phyloP scores from a whole-genome alignment of 345 rosid species.

The Raphanus sativus region DNA sequence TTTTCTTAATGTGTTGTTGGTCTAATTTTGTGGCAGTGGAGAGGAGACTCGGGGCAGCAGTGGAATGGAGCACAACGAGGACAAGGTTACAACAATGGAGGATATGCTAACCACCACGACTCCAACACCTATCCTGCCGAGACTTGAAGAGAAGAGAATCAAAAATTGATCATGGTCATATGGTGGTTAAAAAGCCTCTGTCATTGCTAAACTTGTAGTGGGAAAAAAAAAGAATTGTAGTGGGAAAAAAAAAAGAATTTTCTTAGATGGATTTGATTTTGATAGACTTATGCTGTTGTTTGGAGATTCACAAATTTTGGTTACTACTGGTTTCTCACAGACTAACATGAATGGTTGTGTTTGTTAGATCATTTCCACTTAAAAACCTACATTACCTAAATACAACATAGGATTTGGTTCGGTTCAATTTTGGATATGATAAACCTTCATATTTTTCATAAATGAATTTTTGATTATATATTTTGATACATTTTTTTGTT shows the following conservation, averaged over 20 bases:
- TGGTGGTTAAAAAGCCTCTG: neutral
- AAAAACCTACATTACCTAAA: neutral
- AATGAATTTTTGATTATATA: no score
- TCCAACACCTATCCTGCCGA: slow-evolving; percentile 29
- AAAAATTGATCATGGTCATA: neutral
- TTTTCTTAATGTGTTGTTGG: neutral
- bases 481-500: no score
- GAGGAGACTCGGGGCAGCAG: slow-evolving; percentile 62
- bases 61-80: slow-evolving; percentile 75
- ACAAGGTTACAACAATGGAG: slow-evolving; percentile 64
- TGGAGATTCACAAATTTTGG: slow-evolving; percentile 29
- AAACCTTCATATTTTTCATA: no score
- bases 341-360: slow-evolving; percentile 9
- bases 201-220: slow-evolving; percentile 29
- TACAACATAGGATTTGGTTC: neutral
- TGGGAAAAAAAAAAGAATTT: slow-evolving; percentile 11
- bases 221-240: no score
- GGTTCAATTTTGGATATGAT: no score
- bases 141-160: no score
- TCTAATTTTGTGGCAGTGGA: slow-evolving; percentile 59
- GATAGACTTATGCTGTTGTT: slow-evolving; percentile 22
- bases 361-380: slow-evolving; percentile 14
- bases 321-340: slow-evolving; percentile 17
- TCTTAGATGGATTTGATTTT: slow-evolving; percentile 34
- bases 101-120: slow-evolving; percentile 47